Evolutionary conservation across 352 stramenopile species (phyloP).

Genomic region (Globisporangium nagaii): DNA sequence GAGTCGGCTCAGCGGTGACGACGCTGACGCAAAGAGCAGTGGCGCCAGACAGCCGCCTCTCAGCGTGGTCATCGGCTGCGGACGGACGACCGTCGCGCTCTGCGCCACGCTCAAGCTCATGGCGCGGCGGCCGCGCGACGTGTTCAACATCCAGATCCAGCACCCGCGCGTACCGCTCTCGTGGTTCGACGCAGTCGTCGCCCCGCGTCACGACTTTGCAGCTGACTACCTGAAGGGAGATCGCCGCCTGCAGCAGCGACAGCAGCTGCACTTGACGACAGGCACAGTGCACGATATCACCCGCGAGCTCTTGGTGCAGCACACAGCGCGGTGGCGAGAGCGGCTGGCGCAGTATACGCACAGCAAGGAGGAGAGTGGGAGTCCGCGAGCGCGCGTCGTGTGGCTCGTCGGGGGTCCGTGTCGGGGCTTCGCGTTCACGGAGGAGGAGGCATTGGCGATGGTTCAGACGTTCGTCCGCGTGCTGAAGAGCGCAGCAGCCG

Average conservation of each 20-base stretch:
- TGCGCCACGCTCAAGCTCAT: constrained; percentile 44
- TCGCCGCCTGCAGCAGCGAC: neutral
- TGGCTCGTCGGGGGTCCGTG: constrained; percentile 68
- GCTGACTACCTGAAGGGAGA: neutral
- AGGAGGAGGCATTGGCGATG: constrained; percentile 33
- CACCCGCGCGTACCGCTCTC: constrained; percentile 48
- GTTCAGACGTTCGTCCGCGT: constrained; percentile 25
- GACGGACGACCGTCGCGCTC: constrained; percentile 57
- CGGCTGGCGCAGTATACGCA: constrained; percentile 3
- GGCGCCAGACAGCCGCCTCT: neutral
- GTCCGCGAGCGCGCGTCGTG: constrained; percentile 18
- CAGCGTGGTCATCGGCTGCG: constrained; percentile 64
- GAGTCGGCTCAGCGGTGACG: neutral
- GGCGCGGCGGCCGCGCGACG: neutral
- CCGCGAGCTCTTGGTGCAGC: constrained; percentile 16
- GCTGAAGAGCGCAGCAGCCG: neutral
- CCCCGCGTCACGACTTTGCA: constrained; percentile 49
- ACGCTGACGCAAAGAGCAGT: neutral
- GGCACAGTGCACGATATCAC: constrained; percentile 49
- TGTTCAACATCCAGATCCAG: constrained; percentile 76
- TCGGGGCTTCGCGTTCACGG: constrained; percentile 49
- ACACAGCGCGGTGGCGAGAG: constrained; percentile 16
- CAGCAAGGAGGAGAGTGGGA: neutral
- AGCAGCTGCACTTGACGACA: constrained; percentile 39
- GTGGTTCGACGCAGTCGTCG: constrained; percentile 61